Conservation (phyloP, 225 moss, liverwort and hornwort species). For the Lunularia cruciata region DNA sequence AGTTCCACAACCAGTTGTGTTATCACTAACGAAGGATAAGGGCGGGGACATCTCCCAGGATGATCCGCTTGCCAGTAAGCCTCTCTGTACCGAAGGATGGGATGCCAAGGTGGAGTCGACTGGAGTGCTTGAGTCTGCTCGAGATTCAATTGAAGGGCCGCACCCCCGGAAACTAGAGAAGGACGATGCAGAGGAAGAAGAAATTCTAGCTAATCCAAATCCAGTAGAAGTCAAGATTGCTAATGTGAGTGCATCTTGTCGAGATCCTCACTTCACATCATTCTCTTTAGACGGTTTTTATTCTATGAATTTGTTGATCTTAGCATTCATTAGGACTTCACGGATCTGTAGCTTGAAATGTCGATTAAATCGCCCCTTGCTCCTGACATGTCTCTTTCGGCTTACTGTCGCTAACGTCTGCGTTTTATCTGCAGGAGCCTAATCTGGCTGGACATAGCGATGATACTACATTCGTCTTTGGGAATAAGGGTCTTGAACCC, state of each 20-base stretch:
- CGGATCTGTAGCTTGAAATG: no score
- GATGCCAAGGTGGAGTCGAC: conserved; percentile 2
- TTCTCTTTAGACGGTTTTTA: neutral
- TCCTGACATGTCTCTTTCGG: neutral
- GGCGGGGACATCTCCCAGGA: conserved; percentile 21
- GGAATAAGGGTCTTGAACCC: neutral
- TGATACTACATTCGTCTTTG: neutral
- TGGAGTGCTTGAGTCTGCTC: conserved; percentile 6
- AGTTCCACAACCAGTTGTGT: conserved; percentile 23
- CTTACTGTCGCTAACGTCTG: neutral
- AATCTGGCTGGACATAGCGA: conserved; percentile 18
- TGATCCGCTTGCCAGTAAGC: conserved; percentile 14
- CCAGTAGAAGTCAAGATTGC: conserved; percentile 23
- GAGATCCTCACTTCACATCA: no score
- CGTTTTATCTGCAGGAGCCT: conserved; percentile 24
- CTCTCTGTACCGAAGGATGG: neutral
- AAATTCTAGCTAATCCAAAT: conserved; percentile 11
- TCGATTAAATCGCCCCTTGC: no score
- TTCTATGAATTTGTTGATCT: neutral
- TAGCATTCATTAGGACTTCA: no score
- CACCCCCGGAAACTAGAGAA: neutral
- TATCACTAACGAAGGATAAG: conserved; percentile 27
- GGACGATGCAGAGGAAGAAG: conserved; percentile 33
- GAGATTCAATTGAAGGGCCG: neutral
- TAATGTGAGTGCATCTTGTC: conserved; percentile 9